Base-by-base conservation (phyloP, 805 yeast genomes). In the Wickerhamomyces xylosicus region DNA sequence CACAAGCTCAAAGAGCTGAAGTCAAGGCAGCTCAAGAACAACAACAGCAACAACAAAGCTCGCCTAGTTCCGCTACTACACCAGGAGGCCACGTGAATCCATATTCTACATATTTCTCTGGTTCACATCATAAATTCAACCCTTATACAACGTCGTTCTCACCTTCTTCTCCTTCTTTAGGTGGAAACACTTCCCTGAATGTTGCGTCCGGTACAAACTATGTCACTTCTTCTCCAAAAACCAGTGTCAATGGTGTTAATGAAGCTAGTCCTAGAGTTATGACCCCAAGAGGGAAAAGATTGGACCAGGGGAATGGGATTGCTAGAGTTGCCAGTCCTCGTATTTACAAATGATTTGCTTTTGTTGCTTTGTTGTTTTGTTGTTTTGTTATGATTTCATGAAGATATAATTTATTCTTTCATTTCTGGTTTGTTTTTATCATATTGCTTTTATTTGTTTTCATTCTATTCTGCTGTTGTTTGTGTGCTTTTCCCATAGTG, bases 61-160 rank as follows among this genome's bases (percentile, higher is more conserved):
- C 17, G 14, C 36, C 9, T 17, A 25, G 21, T 16, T 28, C 31
- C 6, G 5, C n/a, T n/a, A n/a, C 16, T 14, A 8, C 31, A 6
- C 15, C 15, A 8, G 7, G n/a, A 28, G 31, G 31, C n/a, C 39
- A 17, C 25, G 34, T 9, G 29, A 31, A 34, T 20, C 11, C 36
- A 14, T 31, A 27, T 14, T 25, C 25, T n/a, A 36, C 32, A 14
- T 39, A 42, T 34, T 51, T 49, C 40, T 50, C 56, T 3, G 16
- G 31, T 21, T 7, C 6, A 6, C 56, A 59, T 43, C 71, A 69
- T 50, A 76, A 70, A 54, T 79, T 77, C 60, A 78, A 79, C 53
- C 85, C 85, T 5, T 77, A 78, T 53, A 77, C 83, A 3, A 77
- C 84, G 2, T 61, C 72, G 34, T 78, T 78, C 50, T 72, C 77